A percentile compares a stretch with the other conserved stretches of the same genome.
Evolutionary conservation across 1,284 basidiomycete species (phyloP).

Genomic region (Austropuccinia psidii): DNA sequence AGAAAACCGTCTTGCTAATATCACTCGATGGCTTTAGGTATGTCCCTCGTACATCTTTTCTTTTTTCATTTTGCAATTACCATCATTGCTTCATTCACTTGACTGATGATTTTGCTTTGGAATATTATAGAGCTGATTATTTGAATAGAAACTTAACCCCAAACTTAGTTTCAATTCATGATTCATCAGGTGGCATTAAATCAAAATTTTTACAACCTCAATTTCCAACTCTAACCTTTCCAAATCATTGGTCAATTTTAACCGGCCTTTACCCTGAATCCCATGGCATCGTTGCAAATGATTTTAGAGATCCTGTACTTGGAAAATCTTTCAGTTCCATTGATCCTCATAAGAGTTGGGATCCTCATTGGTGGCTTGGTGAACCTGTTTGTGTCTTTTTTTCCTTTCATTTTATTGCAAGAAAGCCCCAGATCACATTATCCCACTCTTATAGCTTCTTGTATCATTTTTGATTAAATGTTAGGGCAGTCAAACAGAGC

Average conservation of each 20-base stretch:
- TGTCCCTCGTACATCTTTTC: constrained; percentile 42
- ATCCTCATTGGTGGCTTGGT: constrained; percentile 71
- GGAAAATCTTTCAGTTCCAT: constrained; percentile 3
- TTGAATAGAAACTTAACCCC: constrained; percentile 72
- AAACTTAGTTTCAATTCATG: constrained; percentile 65
- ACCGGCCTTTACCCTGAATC: constrained; percentile 49
- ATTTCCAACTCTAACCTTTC: constrained; percentile 82
- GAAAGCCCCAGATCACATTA: no score
- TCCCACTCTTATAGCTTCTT: not conserved
- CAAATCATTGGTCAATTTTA: constrained; percentile 47
- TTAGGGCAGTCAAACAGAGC: no score
- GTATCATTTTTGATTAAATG: not conserved
- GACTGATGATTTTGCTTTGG: not conserved
- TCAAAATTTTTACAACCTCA: not conserved
- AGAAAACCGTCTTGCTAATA: constrained; percentile 66
- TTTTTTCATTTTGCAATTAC: not conserved
- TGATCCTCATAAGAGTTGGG: constrained; percentile 50
- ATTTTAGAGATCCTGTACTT: constrained; percentile 18
- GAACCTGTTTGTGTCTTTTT: constrained; percentile 61
- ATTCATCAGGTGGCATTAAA: constrained; percentile 59
- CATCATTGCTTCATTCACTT: not conserved
- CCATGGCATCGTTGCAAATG: constrained; percentile 49
- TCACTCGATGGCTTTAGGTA: constrained; percentile 77
- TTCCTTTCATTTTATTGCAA: not conserved
- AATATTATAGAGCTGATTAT: constrained; percentile 61